Conservation (phyloP, 306 rosid genomes). For the Prunus mira region DNA sequence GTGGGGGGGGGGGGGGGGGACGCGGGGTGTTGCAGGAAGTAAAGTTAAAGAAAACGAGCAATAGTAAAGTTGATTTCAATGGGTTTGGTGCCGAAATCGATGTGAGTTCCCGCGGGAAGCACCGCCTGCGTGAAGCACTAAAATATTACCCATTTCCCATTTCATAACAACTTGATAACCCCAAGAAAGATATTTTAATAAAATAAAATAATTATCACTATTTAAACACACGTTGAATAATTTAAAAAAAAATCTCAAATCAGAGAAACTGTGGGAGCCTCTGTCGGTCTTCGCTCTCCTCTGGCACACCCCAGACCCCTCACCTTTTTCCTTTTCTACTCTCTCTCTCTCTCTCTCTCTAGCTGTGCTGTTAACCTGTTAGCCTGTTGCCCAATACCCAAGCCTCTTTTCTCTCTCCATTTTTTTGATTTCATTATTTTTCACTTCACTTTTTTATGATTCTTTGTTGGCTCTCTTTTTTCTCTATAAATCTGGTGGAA, state of each 20-base stretch:
- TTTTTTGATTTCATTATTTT: not conserved
- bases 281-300: not conserved
- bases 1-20: not conserved
- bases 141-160: conserved; percentile 16
- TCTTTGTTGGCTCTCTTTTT: conserved; percentile 12
- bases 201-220: not conserved
- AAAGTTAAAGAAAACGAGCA: not conserved
- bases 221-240: not conserved
- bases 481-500: conserved; percentile 22
- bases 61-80: not conserved
- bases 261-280: not conserved
- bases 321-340: not conserved
- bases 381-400: not conserved
- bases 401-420: not conserved
- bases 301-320: conserved; percentile 4
- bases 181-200: not conserved
- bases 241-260: not conserved
- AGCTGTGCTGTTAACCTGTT: not conserved
- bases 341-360: not conserved
- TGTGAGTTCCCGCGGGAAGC: conserved; percentile 54
- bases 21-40: not conserved
- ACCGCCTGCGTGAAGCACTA: conserved; percentile 55
- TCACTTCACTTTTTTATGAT: not conserved
- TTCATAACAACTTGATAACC: not conserved
- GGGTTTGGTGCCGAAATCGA: conserved; percentile 39